Base-by-base conservation (phyloP, 768 basidiomycete species). In the Lyophyllum atratum region DNA sequence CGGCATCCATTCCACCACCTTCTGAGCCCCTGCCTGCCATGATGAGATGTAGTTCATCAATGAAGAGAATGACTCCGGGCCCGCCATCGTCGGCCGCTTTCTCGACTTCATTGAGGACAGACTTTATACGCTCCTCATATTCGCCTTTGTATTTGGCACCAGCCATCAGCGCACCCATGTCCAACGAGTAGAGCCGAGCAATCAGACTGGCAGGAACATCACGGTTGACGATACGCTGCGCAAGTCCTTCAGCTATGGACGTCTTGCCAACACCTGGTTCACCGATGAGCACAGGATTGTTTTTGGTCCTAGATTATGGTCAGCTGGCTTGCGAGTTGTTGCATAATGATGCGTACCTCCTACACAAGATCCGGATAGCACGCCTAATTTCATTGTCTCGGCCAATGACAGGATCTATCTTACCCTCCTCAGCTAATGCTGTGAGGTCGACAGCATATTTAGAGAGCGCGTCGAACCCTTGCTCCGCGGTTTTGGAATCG, bases 181-280 rank as follows among this genome's bases (percentile, higher is more conserved):
- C 95, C 29, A 98, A 80, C 6, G 93, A 89, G 70, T 83, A 94
- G 12, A 95, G 78, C 9, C 90, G 84, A 3, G 84, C 83, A 48
- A 93, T 79, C 26, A 95, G 74, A 64, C 79, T 81, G 22, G 82
- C 80, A 21, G 93, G 93, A 7, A 95, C 93, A 72, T 98, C 95
- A 48, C 94, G 86, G 64, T 95, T 93, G 64, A 97, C 85, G 59
- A 98, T 96, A 45, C 96, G 86, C 68, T 96, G 95, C 0, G 96
- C 95, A 6, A 99, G 86, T 39, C 94, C 95, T 78, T 99, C 96
- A 6, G 88, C 93, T 52, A 98, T 92, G 22, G 93, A 86, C 0
- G 95, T 97, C 76, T 99, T 99, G 4, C 96, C 96, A 22, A 96
- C 94, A 70, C 96, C 91, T 46, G 91, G 92, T 73, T 93, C 93